Percentiles rank a stretch among this genome's conserved stretches.
Evolutionary conservation across 208 protist species (phyloP).

Genomic region (Vickermania ingenoplastis): DNA sequence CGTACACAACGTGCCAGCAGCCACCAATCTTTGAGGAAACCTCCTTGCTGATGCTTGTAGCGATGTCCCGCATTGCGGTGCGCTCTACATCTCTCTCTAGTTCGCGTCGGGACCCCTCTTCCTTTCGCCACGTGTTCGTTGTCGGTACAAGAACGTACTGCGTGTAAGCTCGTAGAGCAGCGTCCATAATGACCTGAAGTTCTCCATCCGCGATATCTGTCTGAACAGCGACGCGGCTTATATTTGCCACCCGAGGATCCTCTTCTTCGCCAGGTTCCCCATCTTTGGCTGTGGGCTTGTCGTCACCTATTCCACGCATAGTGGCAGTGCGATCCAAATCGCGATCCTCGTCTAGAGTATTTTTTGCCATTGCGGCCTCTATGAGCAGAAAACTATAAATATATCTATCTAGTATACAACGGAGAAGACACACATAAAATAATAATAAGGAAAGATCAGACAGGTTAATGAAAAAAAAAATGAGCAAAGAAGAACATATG

Average conservation of each 20-base stretch:
- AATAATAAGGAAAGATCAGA: not conserved
- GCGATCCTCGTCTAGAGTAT: conserved; percentile 3
- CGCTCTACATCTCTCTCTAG: conserved; percentile 75
- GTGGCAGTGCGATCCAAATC: not conserved
- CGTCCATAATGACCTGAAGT: conserved; percentile 52
- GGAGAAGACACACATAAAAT: not conserved
- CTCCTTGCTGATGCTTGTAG: conserved; percentile 47
- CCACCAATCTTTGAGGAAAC: conserved; percentile 45
- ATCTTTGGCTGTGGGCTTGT: not conserved
- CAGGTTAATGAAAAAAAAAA: not conserved
- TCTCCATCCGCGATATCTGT: conserved; percentile 52
- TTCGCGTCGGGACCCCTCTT: conserved; percentile 59
- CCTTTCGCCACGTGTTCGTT: conserved; percentile 75
- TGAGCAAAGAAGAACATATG: not conserved
- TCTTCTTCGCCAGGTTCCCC: conserved; percentile 24
- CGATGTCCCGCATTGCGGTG: conserved; percentile 48
- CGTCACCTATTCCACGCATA: not conserved
- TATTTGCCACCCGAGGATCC: conserved; percentile 33
- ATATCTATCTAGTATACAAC: not conserved
- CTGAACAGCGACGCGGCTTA: conserved; percentile 36
- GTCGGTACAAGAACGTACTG: conserved; percentile 61
- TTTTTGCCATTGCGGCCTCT: conserved; percentile 2
- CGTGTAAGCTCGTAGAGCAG: conserved; percentile 56
- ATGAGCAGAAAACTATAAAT: not conserved
- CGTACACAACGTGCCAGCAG: conserved; percentile 81